A percentile compares a stretch with the other conserved stretches of the same genome.
Conservation (phyloP, 768 basidiomycete genomes). For the Chalciporus pseudorubinellus region DNA sequence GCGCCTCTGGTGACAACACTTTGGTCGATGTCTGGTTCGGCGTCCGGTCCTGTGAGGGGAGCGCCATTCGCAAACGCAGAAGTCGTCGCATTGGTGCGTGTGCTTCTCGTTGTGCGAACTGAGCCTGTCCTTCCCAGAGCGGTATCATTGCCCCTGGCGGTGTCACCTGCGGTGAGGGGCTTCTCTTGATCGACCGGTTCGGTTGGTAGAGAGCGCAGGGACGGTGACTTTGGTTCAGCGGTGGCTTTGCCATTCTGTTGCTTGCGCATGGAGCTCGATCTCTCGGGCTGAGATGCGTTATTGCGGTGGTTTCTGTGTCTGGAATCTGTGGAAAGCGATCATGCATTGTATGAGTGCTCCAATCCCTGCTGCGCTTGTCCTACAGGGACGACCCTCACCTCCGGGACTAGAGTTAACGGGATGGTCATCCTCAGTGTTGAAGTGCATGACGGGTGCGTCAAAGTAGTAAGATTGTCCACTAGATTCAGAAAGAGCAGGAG, state of each 20-base stretch:
- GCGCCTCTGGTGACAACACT: conserved; percentile 40
- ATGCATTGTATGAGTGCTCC: not conserved
- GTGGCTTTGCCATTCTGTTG: not conserved
- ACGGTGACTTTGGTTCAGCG: conserved; percentile 7
- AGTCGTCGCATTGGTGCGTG: conserved; percentile 10
- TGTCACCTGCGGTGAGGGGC: not conserved
- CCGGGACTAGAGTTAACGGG: not conserved
- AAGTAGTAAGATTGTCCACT: conserved; percentile 43
- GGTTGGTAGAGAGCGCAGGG: conserved; percentile 23
- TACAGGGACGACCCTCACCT: conserved; percentile 1
- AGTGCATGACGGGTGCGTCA: conserved; percentile 43
- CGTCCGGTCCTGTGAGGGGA: conserved; percentile 48
- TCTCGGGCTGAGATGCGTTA: not conserved
- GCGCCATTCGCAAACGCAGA: conserved; percentile 53
- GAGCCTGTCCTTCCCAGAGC: conserved; percentile 20
- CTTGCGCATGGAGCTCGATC: not conserved
- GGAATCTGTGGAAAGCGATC: not conserved
- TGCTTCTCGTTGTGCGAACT: conserved; percentile 22
- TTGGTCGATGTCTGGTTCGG: conserved; percentile 41
- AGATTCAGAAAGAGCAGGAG: conserved; percentile 17
- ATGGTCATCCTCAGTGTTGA: not conserved
- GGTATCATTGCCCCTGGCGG: not conserved
- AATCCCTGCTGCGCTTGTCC: not conserved
- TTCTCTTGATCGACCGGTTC: conserved; percentile 9
- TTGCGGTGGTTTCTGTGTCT: not conserved